phyloP scores from a whole-genome alignment of 2,329 filamentous ascomycete genomes.

The Aspergillus eucalypticola region DNA sequence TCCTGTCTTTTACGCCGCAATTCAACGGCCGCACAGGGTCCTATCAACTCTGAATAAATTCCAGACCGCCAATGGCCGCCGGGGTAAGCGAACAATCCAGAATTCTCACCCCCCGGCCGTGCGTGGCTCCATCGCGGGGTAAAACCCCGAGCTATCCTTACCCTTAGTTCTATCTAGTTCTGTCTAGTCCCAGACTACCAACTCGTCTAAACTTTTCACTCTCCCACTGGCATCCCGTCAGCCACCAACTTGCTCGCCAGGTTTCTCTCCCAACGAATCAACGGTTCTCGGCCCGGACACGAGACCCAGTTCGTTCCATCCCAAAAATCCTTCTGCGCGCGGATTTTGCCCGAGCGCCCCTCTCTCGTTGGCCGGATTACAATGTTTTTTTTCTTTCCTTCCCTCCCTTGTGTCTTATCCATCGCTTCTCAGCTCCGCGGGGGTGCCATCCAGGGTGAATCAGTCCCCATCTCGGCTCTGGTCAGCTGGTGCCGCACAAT shows the following conservation, averaged over 20 bases:
- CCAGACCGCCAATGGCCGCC: neutral
- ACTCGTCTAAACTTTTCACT: too few relatives aligned
- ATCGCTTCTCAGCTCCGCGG: too few relatives aligned
- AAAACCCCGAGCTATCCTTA: neutral
- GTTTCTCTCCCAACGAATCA: neutral
- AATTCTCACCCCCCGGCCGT: neutral
- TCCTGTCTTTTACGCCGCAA: too few relatives aligned
- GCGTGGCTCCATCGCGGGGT: constrained; percentile 1
- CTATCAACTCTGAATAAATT: too few relatives aligned
- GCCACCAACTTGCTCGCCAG: neutral
- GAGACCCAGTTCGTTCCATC: neutral
- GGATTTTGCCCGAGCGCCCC: neutral
- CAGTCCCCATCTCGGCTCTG: neutral
- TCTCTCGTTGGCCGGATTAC: neutral
- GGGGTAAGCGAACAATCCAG: neutral
- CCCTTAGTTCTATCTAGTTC: too few relatives aligned
- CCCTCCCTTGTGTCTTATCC: too few relatives aligned
- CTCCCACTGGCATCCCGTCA: neutral
- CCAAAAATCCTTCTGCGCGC: neutral
- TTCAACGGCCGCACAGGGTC: neutral
- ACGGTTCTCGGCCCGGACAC: constrained; percentile 1
- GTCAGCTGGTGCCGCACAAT: neutral
- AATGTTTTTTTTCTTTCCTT: neutral
- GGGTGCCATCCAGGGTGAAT: neutral
- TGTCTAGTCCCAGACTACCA: too few relatives aligned